These are phyloP conservation scores for Nicotiana paniculata DNA, from an alignment of 257 asterid genomes.

Conservation along the genomic window DNA sequence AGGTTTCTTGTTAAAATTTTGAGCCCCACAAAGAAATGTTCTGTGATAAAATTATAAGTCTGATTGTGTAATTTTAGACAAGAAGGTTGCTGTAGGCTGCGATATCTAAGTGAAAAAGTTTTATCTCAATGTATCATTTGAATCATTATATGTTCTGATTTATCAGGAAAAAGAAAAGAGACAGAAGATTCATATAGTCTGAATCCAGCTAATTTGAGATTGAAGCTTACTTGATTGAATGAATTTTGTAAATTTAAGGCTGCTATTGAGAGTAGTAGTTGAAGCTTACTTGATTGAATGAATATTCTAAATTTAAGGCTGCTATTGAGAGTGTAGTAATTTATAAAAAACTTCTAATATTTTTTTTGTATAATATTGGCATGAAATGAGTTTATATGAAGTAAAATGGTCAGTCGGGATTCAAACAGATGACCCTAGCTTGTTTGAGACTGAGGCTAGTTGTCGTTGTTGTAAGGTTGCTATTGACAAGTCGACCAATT, in stretches of 20 bases:
- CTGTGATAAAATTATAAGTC: not conserved
- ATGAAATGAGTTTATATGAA: no score
- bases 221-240: not conserved
- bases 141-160: not conserved
- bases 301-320: not conserved
- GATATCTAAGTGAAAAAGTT: not conserved
- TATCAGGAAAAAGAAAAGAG: not conserved
- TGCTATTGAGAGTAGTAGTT: no score
- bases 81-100: not conserved
- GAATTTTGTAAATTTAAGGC: slow-evolving; percentile 2
- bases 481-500: slow-evolving; percentile 30
- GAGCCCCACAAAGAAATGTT: not conserved
- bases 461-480: slow-evolving; percentile 23
- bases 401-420: no score
- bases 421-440: no score
- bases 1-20: not conserved
- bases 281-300: not conserved
- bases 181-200: not conserved
- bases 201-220: not conserved
- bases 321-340: no score
- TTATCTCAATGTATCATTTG: no score
- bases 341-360: no score
- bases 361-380: no score
- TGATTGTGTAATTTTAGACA: not conserved
- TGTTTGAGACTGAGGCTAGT: slow-evolving; percentile 1